These are phyloP conservation scores for Botrytis porri DNA, from an alignment of 2,329 filamentous ascomycete species.

Conservation along the genomic window DNA sequence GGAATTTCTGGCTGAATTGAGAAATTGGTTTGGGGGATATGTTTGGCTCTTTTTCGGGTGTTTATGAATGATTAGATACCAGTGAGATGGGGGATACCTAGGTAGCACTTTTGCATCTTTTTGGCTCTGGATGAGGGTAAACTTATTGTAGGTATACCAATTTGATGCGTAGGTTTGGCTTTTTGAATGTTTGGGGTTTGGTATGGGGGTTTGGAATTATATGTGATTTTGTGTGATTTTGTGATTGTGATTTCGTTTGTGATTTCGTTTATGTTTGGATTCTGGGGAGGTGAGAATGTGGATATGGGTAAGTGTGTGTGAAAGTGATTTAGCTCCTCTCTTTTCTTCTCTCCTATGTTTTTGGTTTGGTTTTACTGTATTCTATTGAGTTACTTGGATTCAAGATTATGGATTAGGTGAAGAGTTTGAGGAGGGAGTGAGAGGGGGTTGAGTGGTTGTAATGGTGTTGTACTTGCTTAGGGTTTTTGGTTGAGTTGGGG, in stretches of 20 bases:
- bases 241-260: neutral
- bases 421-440: no score
- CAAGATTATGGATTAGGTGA: no score
- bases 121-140: neutral
- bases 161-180: neutral
- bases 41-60: neutral
- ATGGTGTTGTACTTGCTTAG: no score
- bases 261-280: no score
- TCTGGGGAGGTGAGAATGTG: no score
- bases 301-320: no score
- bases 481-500: no score
- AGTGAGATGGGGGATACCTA: neutral
- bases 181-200: neutral
- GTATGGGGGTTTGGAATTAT: neutral
- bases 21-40: neutral
- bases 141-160: neutral
- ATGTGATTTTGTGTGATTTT: neutral
- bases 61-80: conserved; percentile 13
- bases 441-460: no score
- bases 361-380: no score
- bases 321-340: no score
- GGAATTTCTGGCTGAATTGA: neutral
- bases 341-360: no score
- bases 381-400: no score
- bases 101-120: neutral